Percentiles rank a stretch among this genome's conserved stretches.
These are phyloP conservation scores for Vickermania spadyakhi DNA, from an alignment of 208 protist genomes.

Conservation along the genomic window DNA sequence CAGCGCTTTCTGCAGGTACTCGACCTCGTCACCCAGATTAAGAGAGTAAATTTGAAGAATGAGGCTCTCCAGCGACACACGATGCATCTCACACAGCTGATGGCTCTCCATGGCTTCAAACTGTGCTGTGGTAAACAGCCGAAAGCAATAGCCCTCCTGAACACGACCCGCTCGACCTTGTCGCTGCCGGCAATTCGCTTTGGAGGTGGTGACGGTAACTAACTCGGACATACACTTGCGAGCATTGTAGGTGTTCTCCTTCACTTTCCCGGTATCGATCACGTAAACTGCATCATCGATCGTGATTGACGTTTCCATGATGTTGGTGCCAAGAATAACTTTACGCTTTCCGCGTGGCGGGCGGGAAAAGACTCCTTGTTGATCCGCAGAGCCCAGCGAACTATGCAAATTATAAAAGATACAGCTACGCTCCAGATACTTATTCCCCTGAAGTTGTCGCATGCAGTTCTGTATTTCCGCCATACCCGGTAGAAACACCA, in stretches of 20 bases:
- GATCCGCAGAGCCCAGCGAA: constrained; percentile 84
- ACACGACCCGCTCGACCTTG: constrained; percentile 95
- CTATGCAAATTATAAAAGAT: constrained; percentile 92
- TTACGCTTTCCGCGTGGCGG: constrained; percentile 88
- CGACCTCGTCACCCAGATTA: constrained; percentile 80
- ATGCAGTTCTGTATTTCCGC: constrained; percentile 88
- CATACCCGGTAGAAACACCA: constrained; percentile 96
- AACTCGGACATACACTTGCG: constrained; percentile 74
- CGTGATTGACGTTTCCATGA: constrained; percentile 98
- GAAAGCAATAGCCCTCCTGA: constrained; percentile 91
- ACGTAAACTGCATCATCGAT: constrained; percentile 97
- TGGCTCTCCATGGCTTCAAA: constrained; percentile 79
- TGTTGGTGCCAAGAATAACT: constrained; percentile 95
- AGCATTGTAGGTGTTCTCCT: constrained; percentile 92
- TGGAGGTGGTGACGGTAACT: constrained; percentile 88
- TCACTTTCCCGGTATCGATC: constrained; percentile 95
- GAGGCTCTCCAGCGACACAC: constrained; percentile 93
- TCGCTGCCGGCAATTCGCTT: constrained; percentile 93
- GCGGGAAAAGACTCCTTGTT: constrained; percentile 89
- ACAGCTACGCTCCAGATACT: constrained; percentile 25
- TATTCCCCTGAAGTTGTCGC: constrained; percentile 70
- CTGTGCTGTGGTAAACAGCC: constrained; percentile 88
- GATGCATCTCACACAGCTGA: constrained; percentile 94
- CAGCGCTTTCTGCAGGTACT: constrained; percentile 83
- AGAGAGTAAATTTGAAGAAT: constrained; percentile 91